Base-by-base conservation (phyloP, 257 asterid species). In the Buddleja alternifolia region DNA sequence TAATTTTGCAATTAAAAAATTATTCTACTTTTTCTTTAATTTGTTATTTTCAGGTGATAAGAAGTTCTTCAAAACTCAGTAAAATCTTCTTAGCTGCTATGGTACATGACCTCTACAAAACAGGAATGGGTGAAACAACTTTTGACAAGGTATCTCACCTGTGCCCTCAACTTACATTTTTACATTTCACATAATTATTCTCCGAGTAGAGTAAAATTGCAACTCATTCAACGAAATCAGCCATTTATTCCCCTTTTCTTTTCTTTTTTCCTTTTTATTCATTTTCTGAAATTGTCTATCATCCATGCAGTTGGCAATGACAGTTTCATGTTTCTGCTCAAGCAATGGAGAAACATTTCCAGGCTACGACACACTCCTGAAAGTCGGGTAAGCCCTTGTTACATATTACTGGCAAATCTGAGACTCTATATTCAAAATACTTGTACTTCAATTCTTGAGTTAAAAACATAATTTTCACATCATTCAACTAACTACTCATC, bases 71-170 rank as follows among this genome's bases (percentile, higher is more conserved):
- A 17, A 89, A 74, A 74, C 82, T 91, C 68, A 81, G 99, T 72
- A 89, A 89, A 73, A 90, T 94, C 68, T 91, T 90, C 90, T 80
- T 91, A 91, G 95, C 96, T 62, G 96, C 97, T 64, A 89, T 94
- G 99, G 96, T 94, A 8, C 88, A 90, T 65, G 97, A 94, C 70
- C 96, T 91, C 48, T 90, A 89, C 67, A 94, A 82, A 73, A 91
- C 97, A 23, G 99, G 99, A 73, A 90, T 91, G 97, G 91, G 96
- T 14, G 97, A 91, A 75, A 94, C 97, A 12, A 90, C 93, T 61
- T 91, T 94, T 75, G 99, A 89, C 65, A 84, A 91, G 97, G 99
- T 93, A 73, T 10, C 39, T 51, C 71, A 19, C 67, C 50, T 10
- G 10, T 37, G 70, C 44, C 46, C 70, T 60, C 63, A 23, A 66